Evolutionary conservation across 1,284 basidiomycete genomes (phyloP).

Genomic region (Blastosporella zonata): DNA sequence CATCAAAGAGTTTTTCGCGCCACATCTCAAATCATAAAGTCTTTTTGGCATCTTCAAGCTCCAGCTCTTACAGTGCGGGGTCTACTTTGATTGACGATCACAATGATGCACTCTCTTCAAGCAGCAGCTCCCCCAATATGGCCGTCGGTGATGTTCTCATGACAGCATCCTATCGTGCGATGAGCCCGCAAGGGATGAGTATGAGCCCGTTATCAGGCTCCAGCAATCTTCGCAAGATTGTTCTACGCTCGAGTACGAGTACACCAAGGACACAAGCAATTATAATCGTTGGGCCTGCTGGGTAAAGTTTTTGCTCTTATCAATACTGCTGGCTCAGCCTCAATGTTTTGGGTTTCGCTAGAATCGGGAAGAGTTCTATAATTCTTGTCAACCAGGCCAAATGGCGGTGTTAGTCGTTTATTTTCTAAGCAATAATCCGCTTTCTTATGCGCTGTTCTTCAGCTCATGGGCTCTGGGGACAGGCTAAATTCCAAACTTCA

Average conservation of each 20-base stretch:
- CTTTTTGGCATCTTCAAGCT: constrained; percentile 36
- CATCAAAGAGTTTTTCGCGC: constrained; percentile 60
- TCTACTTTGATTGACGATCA: constrained; percentile 35
- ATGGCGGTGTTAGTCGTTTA: constrained; percentile 53
- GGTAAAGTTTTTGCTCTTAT: constrained; percentile 36
- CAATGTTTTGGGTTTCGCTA: constrained; percentile 21
- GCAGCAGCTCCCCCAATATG: constrained; percentile 36
- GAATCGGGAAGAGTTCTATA: constrained; percentile 70
- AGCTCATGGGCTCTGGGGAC: constrained; percentile 73
- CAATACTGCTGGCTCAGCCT: neutral
- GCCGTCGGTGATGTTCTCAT: constrained; percentile 19
- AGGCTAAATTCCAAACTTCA: constrained; percentile 64
- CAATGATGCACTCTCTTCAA: constrained; percentile 45
- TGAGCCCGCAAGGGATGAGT: constrained; percentile 25
- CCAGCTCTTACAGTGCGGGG: constrained; percentile 24
- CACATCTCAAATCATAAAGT: constrained; percentile 45
- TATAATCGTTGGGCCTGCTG: constrained; percentile 61
- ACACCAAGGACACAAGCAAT: constrained; percentile 54
- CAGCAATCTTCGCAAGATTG: constrained; percentile 41
- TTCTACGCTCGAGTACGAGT: constrained; percentile 39
- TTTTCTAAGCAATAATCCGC: constrained; percentile 5
- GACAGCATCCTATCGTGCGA: constrained; percentile 21
- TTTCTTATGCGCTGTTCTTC: constrained; percentile 2
- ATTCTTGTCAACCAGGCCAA: constrained; percentile 65
- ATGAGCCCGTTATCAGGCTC: constrained; percentile 33